These are phyloP conservation scores for Zymoseptoria ardabiliae DNA, from an alignment of 2,329 filamentous ascomycete genomes.

Conservation along the genomic window DNA sequence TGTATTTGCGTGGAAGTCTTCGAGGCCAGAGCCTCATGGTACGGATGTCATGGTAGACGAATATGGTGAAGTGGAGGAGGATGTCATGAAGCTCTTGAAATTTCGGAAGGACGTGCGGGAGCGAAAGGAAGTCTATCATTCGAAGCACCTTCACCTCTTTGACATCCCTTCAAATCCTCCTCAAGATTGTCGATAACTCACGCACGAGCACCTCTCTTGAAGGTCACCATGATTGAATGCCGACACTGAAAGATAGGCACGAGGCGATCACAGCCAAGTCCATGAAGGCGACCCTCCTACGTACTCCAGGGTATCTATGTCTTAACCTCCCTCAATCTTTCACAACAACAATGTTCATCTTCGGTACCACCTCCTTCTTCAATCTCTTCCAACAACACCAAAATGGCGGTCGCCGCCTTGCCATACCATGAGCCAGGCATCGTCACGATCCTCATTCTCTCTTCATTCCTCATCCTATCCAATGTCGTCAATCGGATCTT, in stretches of 20 bases:
- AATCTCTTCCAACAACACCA: not conserved
- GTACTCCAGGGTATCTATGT: too few relatives aligned
- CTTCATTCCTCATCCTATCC: constrained; percentile 48
- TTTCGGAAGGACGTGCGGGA: not conserved
- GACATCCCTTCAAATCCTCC: too few relatives aligned
- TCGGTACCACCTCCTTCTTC: not conserved
- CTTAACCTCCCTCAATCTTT: too few relatives aligned
- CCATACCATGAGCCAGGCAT: constrained; percentile 37
- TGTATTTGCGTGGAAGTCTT: not conserved
- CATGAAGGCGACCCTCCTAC: not conserved
- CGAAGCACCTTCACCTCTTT: too few relatives aligned
- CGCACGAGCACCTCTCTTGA: too few relatives aligned
- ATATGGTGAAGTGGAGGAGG: not conserved
- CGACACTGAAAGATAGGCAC: too few relatives aligned
- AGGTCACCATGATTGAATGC: too few relatives aligned
- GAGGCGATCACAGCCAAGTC: too few relatives aligned
- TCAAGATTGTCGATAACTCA: too few relatives aligned
- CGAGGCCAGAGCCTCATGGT: not conserved
- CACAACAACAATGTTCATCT: not conserved
- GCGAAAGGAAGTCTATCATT: too few relatives aligned
- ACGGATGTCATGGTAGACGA: not conserved
- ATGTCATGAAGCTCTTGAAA: not conserved
- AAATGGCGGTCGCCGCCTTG: constrained; percentile 8
- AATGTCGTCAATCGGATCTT: constrained; percentile 19
- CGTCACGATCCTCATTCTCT: constrained; percentile 49